A percentile compares a stretch with the other conserved stretches of the same genome.
These are phyloP conservation scores for Euphrasia arctica DNA, from an alignment of 305 asterid genomes.

Conservation along the genomic window DNA sequence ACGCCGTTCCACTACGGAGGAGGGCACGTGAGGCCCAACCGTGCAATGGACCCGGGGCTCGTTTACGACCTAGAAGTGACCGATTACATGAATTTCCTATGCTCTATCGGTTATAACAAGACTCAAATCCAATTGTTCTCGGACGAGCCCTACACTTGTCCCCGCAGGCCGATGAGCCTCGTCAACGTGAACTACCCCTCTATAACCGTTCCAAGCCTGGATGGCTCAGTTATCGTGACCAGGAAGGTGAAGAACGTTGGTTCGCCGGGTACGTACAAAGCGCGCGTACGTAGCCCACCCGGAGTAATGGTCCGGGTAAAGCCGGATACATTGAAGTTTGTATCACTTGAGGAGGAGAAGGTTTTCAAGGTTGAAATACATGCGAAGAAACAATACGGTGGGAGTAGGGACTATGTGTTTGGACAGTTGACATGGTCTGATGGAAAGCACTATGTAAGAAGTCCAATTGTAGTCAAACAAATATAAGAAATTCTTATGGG, in stretches of 20 bases:
- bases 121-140: conserved; percentile 27
- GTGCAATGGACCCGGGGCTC: conserved; percentile 69
- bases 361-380: conserved; percentile 39
- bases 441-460: conserved; percentile 51
- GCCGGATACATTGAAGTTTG: conserved; percentile 37
- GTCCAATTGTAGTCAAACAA: conserved; percentile 41
- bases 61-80: conserved; percentile 50
- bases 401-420: not conserved
- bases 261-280: conserved; percentile 39
- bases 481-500: too few relatives aligned
- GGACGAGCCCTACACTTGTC: conserved; percentile 32
- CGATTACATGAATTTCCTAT: conserved; percentile 60
- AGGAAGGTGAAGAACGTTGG: conserved; percentile 73
- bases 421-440: conserved; percentile 68
- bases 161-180: conserved; percentile 29
- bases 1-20: conserved; percentile 49
- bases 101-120: conserved; percentile 57
- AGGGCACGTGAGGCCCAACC: conserved; percentile 65
- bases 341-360: conserved; percentile 52
- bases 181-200: conserved; percentile 67
- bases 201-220: conserved; percentile 30
- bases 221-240: conserved; percentile 28
- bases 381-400: not conserved
- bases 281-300: conserved; percentile 29
- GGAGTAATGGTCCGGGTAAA: conserved; percentile 35